Conservation (phyloP, 306 rosid species). For the Glycine soja region DNA sequence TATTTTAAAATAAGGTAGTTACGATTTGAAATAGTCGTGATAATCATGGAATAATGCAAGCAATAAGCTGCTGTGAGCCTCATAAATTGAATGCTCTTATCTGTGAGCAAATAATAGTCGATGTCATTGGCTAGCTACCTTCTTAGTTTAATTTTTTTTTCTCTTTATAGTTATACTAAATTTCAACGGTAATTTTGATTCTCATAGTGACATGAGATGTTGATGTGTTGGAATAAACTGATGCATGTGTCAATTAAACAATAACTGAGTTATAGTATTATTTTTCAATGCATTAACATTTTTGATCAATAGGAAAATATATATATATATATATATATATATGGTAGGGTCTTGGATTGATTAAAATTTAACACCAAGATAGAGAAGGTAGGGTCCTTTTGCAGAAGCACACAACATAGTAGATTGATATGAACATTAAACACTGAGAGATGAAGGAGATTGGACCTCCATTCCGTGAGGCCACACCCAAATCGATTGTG, state of each 20-base stretch:
- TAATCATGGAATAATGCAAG: not conserved
- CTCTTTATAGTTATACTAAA: not conserved
- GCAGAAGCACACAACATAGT: not conserved
- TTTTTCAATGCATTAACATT: not conserved
- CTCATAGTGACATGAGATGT: slow-evolving; percentile 14
- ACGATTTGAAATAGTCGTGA: not conserved
- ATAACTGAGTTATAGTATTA: not conserved
- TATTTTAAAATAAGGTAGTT: not conserved
- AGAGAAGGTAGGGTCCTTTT: slow-evolving; percentile 29
- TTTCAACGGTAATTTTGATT: not conserved
- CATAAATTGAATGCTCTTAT: not conserved
- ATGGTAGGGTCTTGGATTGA: not conserved
- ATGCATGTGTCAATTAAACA: not conserved
- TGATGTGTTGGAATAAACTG: not conserved
- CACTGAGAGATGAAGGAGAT: slow-evolving; percentile 2
- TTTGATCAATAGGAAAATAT: not conserved
- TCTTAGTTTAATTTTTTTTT: not conserved
- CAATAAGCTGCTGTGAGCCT: not conserved
- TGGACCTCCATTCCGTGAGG: slow-evolving; percentile 5
- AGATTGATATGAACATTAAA: slow-evolving; percentile 8
- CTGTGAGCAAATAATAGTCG: not conserved
- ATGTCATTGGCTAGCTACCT: not conserved
- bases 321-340: too few species aligned
- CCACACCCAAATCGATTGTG: not conserved
- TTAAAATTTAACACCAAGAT: slow-evolving; percentile 37